These are phyloP conservation scores for Apophysomyces variabilis DNA, from an alignment of 371 early-diverging fungal species.

Conservation along the genomic window DNA sequence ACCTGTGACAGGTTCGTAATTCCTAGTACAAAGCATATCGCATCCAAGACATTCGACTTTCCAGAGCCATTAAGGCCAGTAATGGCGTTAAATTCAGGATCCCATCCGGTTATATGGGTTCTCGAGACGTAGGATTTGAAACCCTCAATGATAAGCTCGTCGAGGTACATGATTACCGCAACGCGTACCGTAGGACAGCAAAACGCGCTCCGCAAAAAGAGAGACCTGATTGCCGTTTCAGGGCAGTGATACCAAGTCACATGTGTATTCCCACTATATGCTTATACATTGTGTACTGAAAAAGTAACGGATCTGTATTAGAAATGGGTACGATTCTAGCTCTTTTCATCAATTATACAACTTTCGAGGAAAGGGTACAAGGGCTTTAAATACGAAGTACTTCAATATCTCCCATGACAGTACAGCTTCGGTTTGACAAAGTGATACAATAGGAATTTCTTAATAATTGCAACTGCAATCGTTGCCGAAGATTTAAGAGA, in stretches of 20 bases:
- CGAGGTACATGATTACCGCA: conserved; percentile 76
- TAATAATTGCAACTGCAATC: too few species aligned
- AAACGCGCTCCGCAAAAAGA: background rate
- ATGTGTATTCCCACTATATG: too few species aligned
- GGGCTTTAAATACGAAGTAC: too few species aligned
- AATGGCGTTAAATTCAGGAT: conserved; percentile 98
- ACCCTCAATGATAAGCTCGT: conserved; percentile 96
- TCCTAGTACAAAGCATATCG: conserved; percentile 99
- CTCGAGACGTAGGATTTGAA: conserved; percentile 98
- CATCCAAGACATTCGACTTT: conserved; percentile 99
- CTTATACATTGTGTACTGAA: too few species aligned
- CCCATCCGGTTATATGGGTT: conserved; percentile 96
- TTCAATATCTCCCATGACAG: too few species aligned
- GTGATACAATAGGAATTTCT: too few species aligned
- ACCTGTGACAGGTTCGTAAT: conserved; percentile 89
- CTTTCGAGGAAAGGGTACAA: too few species aligned
- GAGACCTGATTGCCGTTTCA: background rate
- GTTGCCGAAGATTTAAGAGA: too few species aligned
- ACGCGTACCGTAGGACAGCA: background rate
- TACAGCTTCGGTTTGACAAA: too few species aligned
- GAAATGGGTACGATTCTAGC: too few species aligned
- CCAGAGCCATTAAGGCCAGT: conserved; percentile 99
- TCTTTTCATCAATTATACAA: too few species aligned
- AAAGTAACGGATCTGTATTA: too few species aligned
- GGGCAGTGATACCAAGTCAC: background rate